Percentiles rank a stretch among this genome's conserved stretches.
Evolutionary conservation across 495 filamentous ascomycete genomes (phyloP).

Genomic region (Parathielavia appendiculata): DNA sequence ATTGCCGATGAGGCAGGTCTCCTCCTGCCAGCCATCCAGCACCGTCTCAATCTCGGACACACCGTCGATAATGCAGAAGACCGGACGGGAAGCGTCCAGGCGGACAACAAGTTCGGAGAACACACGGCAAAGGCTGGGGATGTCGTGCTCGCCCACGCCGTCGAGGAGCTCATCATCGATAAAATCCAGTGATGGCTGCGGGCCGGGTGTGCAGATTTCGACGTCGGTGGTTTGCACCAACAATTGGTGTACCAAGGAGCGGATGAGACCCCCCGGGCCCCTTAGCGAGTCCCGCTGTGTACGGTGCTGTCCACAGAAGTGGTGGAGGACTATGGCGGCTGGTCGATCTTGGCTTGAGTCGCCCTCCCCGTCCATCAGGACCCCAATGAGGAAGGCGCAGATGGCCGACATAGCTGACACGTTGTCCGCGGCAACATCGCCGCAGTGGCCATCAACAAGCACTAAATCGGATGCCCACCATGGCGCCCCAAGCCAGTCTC

Average conservation of each 20-base stretch:
- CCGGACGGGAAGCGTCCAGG: background rate
- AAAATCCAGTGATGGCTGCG: background rate
- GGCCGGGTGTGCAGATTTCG: background rate
- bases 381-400: background rate
- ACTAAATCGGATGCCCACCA: background rate
- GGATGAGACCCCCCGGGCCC: background rate
- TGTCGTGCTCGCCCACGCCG: background rate
- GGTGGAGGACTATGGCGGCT: background rate
- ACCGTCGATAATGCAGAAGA: background rate
- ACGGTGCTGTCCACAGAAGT: slow-evolving; percentile 2
- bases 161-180: background rate
- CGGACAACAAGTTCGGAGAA: background rate
- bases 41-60: background rate
- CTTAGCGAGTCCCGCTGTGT: background rate
- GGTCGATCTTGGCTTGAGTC: background rate
- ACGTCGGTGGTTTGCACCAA: background rate
- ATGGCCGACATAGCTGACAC: background rate
- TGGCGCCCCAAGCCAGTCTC: background rate
- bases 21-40: background rate
- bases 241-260: background rate
- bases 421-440: background rate
- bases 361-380: background rate
- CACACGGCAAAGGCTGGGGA: background rate
- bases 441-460: background rate
- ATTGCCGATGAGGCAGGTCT: background rate